Base-by-base conservation (phyloP, 2,329 filamentous ascomycete species). In the Fusarium coicis region DNA sequence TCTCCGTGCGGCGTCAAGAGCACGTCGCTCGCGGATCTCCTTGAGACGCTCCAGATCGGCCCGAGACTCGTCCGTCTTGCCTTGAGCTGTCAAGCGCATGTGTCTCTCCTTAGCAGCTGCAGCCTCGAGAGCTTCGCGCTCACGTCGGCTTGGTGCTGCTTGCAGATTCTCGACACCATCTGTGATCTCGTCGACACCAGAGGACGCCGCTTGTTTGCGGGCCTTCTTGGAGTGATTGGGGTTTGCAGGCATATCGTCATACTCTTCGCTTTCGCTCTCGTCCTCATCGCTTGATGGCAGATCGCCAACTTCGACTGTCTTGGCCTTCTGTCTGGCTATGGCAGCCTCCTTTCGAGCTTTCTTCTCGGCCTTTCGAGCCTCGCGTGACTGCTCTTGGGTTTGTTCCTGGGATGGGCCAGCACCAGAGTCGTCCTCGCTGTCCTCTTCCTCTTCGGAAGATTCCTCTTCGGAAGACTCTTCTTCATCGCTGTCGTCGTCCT, bases 61-160 rank as follows among this genome's bases (percentile, higher is more conserved):
- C 81, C 94, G 93, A 53, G 96, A 95, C 87, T 98, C 93, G 69
- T 99, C 96, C 49, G 96, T 98, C 90, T 98, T 98, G 79, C 96
- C 96, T 80, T 95, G 93, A 64, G 95, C 93, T 79, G 98, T 96
- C 77, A 98, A 83, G 84, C 97, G 97, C 86, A 94, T 90, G 80
- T 97, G 98, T 75, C 91, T 89, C 86, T 97, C 95, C 82, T 95
- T 95, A 36, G 94, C 94, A 81, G 96, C 93, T 72, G 93, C 92
- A 4, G 95, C 95, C 84, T 97, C 93, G 39, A 96, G 79, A 5
- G 95, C 93, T 85, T 98, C 88, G 77, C 89, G 81, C 84, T 91
- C 87, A 81, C 88, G 84, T 60, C 87, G 82, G 79, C 83, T 89
- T 69, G 81, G 79, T 46, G 88, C 81, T 61, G 76, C 63, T 16